Percentiles rank a stretch among this genome's conserved stretches.
phyloP scores from a whole-genome alignment of 129 eudicot genomes.

The Centella asiatica region DNA sequence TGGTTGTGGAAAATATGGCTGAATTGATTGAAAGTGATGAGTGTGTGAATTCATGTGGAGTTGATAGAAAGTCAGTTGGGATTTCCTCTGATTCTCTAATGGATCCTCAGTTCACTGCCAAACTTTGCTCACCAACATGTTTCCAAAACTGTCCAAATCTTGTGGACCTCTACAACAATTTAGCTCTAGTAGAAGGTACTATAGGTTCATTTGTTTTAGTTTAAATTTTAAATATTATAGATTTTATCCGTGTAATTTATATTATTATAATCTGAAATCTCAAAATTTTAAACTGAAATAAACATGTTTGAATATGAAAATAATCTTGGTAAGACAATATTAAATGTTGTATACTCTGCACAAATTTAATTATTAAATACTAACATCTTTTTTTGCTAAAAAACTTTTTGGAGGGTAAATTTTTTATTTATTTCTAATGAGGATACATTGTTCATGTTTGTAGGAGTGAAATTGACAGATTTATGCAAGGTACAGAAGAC shows the following conservation, averaged over 20 bases:
- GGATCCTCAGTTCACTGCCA: constrained; percentile 33
- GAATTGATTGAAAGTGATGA: constrained; percentile 38
- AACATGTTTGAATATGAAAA: no score
- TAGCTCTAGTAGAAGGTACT: constrained; percentile 57
- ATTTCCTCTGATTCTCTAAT: constrained; percentile 56
- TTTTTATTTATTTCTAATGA: neutral
- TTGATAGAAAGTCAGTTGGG: constrained; percentile 42
- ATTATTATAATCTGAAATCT: no score
- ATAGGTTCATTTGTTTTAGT: neutral
- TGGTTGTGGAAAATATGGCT: constrained; percentile 19
- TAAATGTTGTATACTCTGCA: no score
- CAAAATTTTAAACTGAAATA: no score
- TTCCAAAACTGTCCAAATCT: constrained; percentile 47
- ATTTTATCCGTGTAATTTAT: no score
- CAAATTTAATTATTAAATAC: neutral
- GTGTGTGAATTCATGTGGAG: constrained; percentile 47
- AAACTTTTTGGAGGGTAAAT: neutral
- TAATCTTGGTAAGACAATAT: no score
- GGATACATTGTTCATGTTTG: neutral
- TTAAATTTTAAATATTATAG: no score
- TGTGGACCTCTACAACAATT: constrained; percentile 49
- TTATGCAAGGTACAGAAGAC: constrained; percentile 24
- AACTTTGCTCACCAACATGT: constrained; percentile 38
- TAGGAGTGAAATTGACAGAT: constrained; percentile 27
- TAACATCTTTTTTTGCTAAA: no score